phyloP scores from a whole-genome alignment of 371 early-diverging fungal species.

The Dinochytrium kinnereticum region DNA sequence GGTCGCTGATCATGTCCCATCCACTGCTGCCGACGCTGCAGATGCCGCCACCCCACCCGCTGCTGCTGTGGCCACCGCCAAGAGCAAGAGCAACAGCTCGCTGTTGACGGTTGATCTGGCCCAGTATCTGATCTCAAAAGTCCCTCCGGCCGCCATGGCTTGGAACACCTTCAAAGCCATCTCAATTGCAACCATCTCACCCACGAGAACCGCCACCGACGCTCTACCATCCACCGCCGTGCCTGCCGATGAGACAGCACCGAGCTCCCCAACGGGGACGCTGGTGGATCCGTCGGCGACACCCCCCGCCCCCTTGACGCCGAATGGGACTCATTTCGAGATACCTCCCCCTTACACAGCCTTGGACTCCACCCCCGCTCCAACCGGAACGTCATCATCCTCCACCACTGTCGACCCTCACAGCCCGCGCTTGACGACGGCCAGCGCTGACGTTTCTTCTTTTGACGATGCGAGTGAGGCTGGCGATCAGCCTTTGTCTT shows the following conservation, averaged over 20 bases:
- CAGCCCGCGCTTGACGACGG: not conserved
- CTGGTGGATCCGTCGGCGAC: not conserved
- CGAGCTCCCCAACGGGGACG: not conserved
- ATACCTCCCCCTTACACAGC: constrained; percentile 2
- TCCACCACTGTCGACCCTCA: not conserved
- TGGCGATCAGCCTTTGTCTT: not conserved
- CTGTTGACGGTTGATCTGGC: too few relatives aligned
- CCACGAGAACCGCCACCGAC: not conserved
- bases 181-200: not conserved
- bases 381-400: not conserved
- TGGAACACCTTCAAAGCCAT: constrained; percentile 2
- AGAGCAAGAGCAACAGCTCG: too few relatives aligned
- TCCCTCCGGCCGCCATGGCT: not conserved
- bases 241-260: not conserved
- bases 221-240: not conserved
- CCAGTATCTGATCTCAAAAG: not conserved
- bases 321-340: not conserved
- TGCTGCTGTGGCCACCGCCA: too few relatives aligned
- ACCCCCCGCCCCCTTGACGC: not conserved
- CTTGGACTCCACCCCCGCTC: not conserved
- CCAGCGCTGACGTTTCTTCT: not conserved
- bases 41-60: too few relatives aligned
- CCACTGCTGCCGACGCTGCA: not conserved
- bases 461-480: not conserved
- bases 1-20: too few relatives aligned